Base-by-base conservation (phyloP, 805 yeast species). In the Metschnikowia bowlesiae region DNA sequence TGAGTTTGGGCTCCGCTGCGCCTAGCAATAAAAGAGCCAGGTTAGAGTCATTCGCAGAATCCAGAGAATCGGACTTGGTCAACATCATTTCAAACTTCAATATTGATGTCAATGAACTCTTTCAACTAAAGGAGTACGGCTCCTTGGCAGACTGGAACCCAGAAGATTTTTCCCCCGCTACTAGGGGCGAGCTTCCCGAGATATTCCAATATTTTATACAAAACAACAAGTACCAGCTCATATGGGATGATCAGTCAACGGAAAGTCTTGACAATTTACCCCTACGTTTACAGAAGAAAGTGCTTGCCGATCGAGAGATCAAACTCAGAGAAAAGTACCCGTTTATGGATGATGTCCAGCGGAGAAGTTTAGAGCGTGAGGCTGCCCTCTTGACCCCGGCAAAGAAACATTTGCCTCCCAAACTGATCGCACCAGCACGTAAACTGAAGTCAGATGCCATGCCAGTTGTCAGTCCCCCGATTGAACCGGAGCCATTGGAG, bases 101-200 rank as follows among this genome's bases (percentile, higher is more conserved):
- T 46, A 47, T 78, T 5, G 63, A 79, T 28, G 70, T 80, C 0
- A 80, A 82, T 53, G 90, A 86, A 60, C 66, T 85, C 16, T 85
- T 81, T 57, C 89, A 85, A 60, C 65, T 86, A 29, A 68, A 74
- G 50, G 80, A 83, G 56, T 85, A 77, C 61, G 80, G 82, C 18
- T 81, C 88, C 0, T 62, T 85, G 39, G 79, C 76, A 0, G 80
- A 79, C 16, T 86, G 83, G 78, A 78, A 84, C 54, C 90, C 90
- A 0, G 10, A 62, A 47, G 80, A 68, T 46, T 68, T 68, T 53
- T 66, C 69, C 4, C 49, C 49, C 8, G 53, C 57, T 8, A 44
- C 57, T 44, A 58, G 55, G 30, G 31, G 59, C 10, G 69, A 65
- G 14, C 54, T 67, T 33, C 71, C 74, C 5, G 75, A 66, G 44